phyloP scores from a whole-genome alignment of 805 yeast genomes.

The Candida vartiovaarae region DNA sequence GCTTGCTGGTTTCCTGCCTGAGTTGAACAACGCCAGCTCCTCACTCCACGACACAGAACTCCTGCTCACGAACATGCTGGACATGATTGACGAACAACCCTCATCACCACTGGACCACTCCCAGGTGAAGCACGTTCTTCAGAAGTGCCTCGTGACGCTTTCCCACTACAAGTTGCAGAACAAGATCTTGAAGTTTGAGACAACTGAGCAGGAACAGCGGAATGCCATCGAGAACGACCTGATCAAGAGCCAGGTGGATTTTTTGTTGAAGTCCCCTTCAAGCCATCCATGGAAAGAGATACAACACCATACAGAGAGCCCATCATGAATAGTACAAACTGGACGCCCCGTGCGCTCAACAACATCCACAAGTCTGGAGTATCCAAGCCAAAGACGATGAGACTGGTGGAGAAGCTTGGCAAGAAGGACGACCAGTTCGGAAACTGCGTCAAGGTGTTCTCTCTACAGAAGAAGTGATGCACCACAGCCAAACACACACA shows the following conservation, averaged over 20 bases:
- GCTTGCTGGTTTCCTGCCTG: neutral
- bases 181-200: constrained; percentile 14
- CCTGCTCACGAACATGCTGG: neutral
- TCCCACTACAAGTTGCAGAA: constrained; percentile 19
- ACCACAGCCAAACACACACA: neutral
- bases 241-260: constrained; percentile 19
- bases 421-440: constrained; percentile 8
- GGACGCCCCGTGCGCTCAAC: neutral
- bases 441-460: constrained; percentile 13
- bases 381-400: constrained; percentile 3
- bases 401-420: constrained; percentile 10
- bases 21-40: neutral
- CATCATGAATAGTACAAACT: neutral
- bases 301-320: neutral
- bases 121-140: neutral
- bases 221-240: constrained; percentile 18
- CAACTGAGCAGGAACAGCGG: constrained; percentile 14
- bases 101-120: neutral
- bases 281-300: constrained; percentile 1
- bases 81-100: neutral
- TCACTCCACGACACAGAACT: neutral
- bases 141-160: constrained; percentile 11
- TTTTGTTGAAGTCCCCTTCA: constrained; percentile 17
- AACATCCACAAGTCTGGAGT: neutral
- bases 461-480: constrained; percentile 8